Percentiles rank a stretch among this genome's conserved stretches.
phyloP scores from a whole-genome alignment of 1,139 yeast genomes.

The Yamadazyma jaroonii region DNA sequence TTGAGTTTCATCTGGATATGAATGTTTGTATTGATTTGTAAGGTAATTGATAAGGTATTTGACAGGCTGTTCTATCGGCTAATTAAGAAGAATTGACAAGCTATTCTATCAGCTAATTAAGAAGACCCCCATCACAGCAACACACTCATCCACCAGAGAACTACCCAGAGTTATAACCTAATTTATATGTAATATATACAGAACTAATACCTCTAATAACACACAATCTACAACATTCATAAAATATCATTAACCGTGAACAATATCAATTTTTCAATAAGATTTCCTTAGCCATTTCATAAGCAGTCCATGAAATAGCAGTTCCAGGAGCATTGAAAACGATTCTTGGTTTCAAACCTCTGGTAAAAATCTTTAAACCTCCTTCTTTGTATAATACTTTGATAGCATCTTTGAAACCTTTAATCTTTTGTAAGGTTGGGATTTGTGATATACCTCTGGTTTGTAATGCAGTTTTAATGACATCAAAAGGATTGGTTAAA shows the following conservation, averaged over 20 bases:
- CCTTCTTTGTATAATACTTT: conserved; percentile 60
- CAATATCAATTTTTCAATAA: conserved; percentile 22
- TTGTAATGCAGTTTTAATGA: conserved; percentile 88
- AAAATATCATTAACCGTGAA: not conserved
- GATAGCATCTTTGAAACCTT: conserved; percentile 74
- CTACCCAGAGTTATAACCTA: not conserved
- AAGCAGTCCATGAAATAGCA: conserved; percentile 97
- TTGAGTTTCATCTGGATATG: too few species aligned
- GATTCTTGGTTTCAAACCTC: conserved; percentile 90
- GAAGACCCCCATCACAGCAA: too few species aligned
- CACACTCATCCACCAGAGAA: too few species aligned
- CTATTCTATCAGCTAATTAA: too few species aligned
- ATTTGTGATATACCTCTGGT: conserved; percentile 59
- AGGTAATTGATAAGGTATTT: too few species aligned
- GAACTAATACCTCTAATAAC: conserved; percentile 1
- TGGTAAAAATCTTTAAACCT: conserved; percentile 69
- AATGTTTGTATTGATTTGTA: too few species aligned
- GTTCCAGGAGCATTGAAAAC: conserved; percentile 95
- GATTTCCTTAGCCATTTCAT: conserved; percentile 92
- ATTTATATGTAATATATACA: conserved; percentile 4
- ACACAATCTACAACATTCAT: not conserved
- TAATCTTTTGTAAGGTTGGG: conserved; percentile 53
- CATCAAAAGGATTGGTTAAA: conserved; percentile 91
- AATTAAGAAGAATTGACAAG: too few species aligned
- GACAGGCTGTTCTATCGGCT: too few species aligned